phyloP scores from a whole-genome alignment of 441 rosid genomes.

The Macaranga tanarius region DNA sequence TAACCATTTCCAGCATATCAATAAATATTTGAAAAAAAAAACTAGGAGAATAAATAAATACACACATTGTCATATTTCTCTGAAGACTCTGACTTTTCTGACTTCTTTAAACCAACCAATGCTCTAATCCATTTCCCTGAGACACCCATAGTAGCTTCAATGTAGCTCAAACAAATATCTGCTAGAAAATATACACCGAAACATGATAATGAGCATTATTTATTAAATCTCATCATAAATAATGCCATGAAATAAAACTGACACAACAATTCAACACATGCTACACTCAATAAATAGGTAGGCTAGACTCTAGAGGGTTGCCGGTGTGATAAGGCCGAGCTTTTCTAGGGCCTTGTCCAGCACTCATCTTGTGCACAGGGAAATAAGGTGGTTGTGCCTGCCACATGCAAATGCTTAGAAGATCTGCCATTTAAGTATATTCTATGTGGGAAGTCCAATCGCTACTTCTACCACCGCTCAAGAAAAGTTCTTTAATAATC shows the following conservation, averaged over 20 bases:
- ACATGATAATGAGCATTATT: conserved; percentile 14
- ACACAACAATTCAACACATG: not conserved
- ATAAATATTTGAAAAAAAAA: not conserved
- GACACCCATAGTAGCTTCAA: conserved; percentile 65
- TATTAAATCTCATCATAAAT: not conserved
- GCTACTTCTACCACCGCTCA: not conserved
- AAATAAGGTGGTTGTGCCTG: not conserved
- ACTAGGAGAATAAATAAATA: conserved; percentile 4
- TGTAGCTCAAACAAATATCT: conserved; percentile 34
- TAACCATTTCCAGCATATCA: not conserved
- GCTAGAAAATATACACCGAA: conserved; percentile 25
- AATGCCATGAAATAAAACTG: not conserved
- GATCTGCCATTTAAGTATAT: not conserved
- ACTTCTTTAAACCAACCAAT: conserved; percentile 75
- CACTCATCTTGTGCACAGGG: not conserved
- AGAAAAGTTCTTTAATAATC: not conserved
- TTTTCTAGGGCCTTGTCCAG: not conserved
- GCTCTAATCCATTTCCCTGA: conserved; percentile 95
- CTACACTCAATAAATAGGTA: no score
- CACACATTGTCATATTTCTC: conserved; percentile 65
- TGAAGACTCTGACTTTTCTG: conserved; percentile 69
- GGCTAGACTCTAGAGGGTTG: not conserved
- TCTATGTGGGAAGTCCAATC: no score
- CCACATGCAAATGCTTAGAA: not conserved
- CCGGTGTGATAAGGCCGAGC: not conserved